Base-by-base conservation (phyloP, 1,284 basidiomycete genomes). In the Tilletia walkeri region DNA sequence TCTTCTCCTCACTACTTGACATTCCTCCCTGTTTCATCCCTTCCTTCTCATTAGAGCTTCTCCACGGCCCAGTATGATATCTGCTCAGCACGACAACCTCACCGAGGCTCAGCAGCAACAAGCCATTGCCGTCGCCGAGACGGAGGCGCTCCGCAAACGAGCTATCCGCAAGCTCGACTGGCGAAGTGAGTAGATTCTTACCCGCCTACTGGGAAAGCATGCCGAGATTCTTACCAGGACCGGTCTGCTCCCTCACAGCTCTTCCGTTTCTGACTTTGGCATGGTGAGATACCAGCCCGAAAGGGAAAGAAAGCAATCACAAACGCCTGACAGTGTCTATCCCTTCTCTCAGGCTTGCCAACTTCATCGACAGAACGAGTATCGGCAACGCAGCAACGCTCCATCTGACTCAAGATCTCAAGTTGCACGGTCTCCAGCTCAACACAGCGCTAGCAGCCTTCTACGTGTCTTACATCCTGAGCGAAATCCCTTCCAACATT, bases 401-500 rank as follows among this genome's bases (percentile, higher is more conserved):
- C 30, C 82, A 82, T 36, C 76, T 84, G n/a, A 72, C 74, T 4
- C 50, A 61, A 9, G 73, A 80, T 70, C 72, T 82, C 10, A 9
- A 71, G 24, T 69, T 82, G 36, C 69, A 72, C 18, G 76, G 76
- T 16, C 38, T 68, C 18, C 70, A 82, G 72, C 83, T 83, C 67
- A 70, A 73, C 12, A 69, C 70, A 36, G 79, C 74, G 65, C 75
- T 84, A 30, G 76, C 79, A 53, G 76, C 83, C 67, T 84, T 84
- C 77, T 84, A 83, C 71, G 81, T 78, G 30, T 82, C 80, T 69
- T 84, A 83, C 67, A 82, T 76, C 61, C 7, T 73, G 18, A 71
- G 73, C 53, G 78, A 80, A 54, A 77, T 84, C 20, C 84, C 83
- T 16, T 80, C 79, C 54, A 84, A 84, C 70, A 74, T 84, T 47